Conservation (phyloP, 2,329 filamentous ascomycete species). For the Fusarium tricinctum region DNA sequence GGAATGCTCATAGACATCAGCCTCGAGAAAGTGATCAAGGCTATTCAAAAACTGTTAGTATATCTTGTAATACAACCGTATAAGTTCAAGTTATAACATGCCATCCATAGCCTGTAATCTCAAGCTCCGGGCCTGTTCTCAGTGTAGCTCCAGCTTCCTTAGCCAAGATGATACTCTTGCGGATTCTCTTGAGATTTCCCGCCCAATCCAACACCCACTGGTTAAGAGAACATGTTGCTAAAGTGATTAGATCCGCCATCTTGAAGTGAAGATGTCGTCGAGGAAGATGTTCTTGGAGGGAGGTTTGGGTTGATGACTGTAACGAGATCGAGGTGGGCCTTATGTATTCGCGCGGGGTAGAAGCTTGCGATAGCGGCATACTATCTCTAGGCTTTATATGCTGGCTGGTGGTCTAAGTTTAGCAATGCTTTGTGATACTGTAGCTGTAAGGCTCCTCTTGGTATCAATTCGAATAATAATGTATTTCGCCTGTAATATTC, state of each 20-base stretch:
- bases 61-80: background rate
- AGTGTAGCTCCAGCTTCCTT: slow-evolving; percentile 73
- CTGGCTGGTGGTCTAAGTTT: no score
- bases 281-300: background rate
- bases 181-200: slow-evolving; percentile 74
- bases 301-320: slow-evolving; percentile 1
- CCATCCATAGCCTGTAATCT: slow-evolving; percentile 56
- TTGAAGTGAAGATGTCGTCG: slow-evolving; percentile 10
- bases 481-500: background rate
- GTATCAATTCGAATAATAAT: no score
- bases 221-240: slow-evolving; percentile 56
- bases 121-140: slow-evolving; percentile 70
- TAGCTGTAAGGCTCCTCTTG: no score
- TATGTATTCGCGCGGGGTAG: slow-evolving; percentile 35
- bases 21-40: slow-evolving; percentile 75
- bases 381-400: background rate
- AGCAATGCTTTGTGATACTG: no score
- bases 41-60: slow-evolving; percentile 45
- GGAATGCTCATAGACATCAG: slow-evolving; percentile 52
- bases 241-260: slow-evolving; percentile 40
- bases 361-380: slow-evolving; percentile 34
- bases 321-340: slow-evolving; percentile 18
- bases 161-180: slow-evolving; percentile 71
- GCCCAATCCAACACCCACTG: slow-evolving; percentile 56
- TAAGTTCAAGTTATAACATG: background rate